phyloP scores from a whole-genome alignment of 2,329 filamentous ascomycete species.

The Sclerotinia borealis region DNA sequence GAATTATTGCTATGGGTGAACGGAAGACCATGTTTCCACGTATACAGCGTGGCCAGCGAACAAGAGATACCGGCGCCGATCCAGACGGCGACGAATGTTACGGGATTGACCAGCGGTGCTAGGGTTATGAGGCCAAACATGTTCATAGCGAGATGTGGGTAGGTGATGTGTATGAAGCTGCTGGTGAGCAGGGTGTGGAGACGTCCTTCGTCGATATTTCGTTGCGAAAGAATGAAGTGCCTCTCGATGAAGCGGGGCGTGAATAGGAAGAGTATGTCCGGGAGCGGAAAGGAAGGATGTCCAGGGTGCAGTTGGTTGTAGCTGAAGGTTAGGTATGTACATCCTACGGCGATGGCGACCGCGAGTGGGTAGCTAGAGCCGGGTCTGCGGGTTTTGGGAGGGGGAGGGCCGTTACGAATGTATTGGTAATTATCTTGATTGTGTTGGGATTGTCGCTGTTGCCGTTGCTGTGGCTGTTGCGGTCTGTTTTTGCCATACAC shows the following conservation, averaged over 20 bases:
- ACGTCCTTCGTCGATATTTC: slow-evolving; percentile 2
- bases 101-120: neutral
- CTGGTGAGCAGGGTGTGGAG: neutral
- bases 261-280: neutral
- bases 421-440: neutral
- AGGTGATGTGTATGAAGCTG: neutral
- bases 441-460: neutral
- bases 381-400: neutral
- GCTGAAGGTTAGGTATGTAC: slow-evolving; percentile 2
- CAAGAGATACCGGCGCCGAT: neutral
- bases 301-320: too few species aligned
- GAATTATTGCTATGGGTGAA: neutral
- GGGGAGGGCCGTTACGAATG: neutral
- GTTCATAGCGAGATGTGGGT: slow-evolving; percentile 1
- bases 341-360: neutral
- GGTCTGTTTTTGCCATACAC: neutral
- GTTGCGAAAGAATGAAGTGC: neutral
- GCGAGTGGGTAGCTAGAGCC: slow-evolving; percentile 6
- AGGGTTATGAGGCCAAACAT: neutral
- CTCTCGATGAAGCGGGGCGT: neutral
- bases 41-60: neutral
- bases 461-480: neutral
- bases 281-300: too few species aligned
- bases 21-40: neutral
- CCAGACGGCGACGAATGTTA: slow-evolving; percentile 1